Percentiles rank a stretch among this genome's conserved stretches.
Conservation (phyloP, 148 eudicot genomes). For the Gaultheria prostrata region DNA sequence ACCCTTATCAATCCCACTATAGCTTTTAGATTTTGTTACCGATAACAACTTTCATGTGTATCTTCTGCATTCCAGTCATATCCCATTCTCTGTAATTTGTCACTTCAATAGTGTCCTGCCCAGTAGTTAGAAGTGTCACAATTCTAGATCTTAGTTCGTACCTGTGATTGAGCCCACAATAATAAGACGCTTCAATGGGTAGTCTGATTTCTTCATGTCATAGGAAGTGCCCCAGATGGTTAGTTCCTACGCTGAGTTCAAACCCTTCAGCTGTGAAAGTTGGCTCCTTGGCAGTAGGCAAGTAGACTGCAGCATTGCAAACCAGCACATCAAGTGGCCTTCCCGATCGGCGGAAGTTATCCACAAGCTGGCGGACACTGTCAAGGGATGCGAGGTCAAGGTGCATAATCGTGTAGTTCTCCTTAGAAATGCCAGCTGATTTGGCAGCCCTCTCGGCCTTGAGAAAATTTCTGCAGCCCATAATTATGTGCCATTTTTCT, state of each 20-base stretch:
- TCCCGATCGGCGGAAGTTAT: slow-evolving; percentile 55
- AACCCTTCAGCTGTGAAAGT: slow-evolving; percentile 78
- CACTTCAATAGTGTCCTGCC: not conserved
- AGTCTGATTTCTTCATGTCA: slow-evolving; percentile 70
- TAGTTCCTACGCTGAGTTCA: slow-evolving; percentile 83
- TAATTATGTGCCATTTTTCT: slow-evolving; percentile 76
- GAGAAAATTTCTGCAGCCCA: slow-evolving; percentile 84
- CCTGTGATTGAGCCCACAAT: slow-evolving; percentile 96
- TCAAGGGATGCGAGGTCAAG: slow-evolving; percentile 76
- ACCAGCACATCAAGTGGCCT: slow-evolving; percentile 71
- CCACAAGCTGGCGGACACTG: slow-evolving; percentile 75
- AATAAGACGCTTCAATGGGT: slow-evolving; percentile 63
- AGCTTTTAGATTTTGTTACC: not conserved
- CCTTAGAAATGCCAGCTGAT: slow-evolving; percentile 64
- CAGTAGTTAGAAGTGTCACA: not conserved
- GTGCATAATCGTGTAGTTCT: slow-evolving; percentile 73
- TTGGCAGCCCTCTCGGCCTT: slow-evolving; percentile 85
- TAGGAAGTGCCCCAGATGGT: slow-evolving; percentile 87
- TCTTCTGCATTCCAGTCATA: not conserved
- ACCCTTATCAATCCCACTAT: not conserved
- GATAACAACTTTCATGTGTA: not conserved
- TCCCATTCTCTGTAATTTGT: not conserved
- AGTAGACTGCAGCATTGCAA: slow-evolving; percentile 63
- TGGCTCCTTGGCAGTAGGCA: slow-evolving; percentile 73
- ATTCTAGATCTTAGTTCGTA: slow-evolving; percentile 18